Evolutionary conservation across 371 early-diverging fungal genomes (phyloP), one percentile per base, ranked within the genome.

Genomic region (Haplosporangium sp.): DNA sequence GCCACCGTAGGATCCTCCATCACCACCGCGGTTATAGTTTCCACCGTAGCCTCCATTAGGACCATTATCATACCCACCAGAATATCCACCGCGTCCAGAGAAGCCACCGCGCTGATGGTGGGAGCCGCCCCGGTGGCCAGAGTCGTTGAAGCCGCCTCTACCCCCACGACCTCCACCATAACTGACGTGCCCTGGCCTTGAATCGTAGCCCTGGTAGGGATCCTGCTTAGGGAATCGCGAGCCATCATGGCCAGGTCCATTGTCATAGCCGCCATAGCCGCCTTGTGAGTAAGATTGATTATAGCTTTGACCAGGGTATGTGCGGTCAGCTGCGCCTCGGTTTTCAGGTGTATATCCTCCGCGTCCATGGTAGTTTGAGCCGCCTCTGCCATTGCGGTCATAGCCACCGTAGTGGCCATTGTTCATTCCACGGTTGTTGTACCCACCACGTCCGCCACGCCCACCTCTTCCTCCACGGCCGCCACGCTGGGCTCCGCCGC

Each of bases 371-470:
- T 52, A 67, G 48, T 46, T 67, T 8, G 63, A 62, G 16, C 71
- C 61, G 5, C 72, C 79, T 46, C 76, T 38, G 65, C 23, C 48
- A 41, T 74, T 68, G 61, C 65, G 68, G 29, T 74, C 65, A 48
- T 29, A 74, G 36, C 75, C 62, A 40, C 72, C 66, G 16, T 58
- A 42, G 46, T 59, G 45, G 55, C 65, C 75, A 45, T 68, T 68
- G 52, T 55, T 66, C 16, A 70, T 67, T 40, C 72, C 72, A n/a
- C 81, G 71, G 36, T 62, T 20, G 42, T 64, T 67, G 53, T 63
- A 61, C 10, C 80, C 71, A 0, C 83, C 79, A 54, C 82, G 74
- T 10, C 73, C 73, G 16, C 76, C 81, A 47, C 81, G 65, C n/a
- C 75, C 68, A 29, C 74, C 71, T 36, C 73, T 55, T 40, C 77